Evolutionary conservation across 441 rosid genomes (phyloP).

Genomic region (Adansonia gregorii): DNA sequence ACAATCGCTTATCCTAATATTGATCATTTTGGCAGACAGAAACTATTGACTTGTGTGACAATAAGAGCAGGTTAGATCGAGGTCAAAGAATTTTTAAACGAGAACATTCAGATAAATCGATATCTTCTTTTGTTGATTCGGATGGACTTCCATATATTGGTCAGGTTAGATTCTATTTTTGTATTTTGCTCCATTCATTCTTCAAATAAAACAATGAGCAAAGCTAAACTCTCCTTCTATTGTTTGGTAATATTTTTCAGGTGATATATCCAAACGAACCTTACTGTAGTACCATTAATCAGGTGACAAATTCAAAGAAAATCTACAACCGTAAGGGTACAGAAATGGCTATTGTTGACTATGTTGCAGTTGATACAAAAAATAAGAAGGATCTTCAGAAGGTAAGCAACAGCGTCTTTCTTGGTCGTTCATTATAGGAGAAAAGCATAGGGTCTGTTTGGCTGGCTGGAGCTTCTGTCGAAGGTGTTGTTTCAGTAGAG

Average conservation of each 20-base stretch:
- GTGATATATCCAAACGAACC: constrained; percentile 68
- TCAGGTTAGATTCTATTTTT: constrained; percentile 57
- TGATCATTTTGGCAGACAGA: constrained; percentile 64
- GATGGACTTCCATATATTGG: constrained; percentile 97
- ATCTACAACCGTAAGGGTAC: constrained; percentile 62
- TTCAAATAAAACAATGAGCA: background rate
- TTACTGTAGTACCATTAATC: constrained; percentile 70
- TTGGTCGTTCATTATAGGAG: background rate
- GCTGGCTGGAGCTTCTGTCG: background rate
- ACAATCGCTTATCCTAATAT: constrained; percentile 9
- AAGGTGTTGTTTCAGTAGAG: background rate
- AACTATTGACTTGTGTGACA: constrained; percentile 75
- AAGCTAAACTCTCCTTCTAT: constrained; percentile 12
- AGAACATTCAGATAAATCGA: constrained; percentile 52
- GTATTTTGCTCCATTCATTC: background rate
- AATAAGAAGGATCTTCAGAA: constrained; percentile 68
- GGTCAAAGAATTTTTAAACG: constrained; percentile 58
- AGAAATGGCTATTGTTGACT: constrained; percentile 77
- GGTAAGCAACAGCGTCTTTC: constrained; percentile 44
- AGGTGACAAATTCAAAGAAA: constrained; percentile 46
- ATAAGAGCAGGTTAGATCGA: constrained; percentile 51
- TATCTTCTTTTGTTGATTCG: constrained; percentile 63
- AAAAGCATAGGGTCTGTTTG: background rate
- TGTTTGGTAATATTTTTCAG: constrained; percentile 47
- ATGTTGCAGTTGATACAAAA: constrained; percentile 82